These are phyloP conservation scores for Tolypocladium album DNA, from an alignment of 2,329 filamentous ascomycete genomes.

Conservation along the genomic window DNA sequence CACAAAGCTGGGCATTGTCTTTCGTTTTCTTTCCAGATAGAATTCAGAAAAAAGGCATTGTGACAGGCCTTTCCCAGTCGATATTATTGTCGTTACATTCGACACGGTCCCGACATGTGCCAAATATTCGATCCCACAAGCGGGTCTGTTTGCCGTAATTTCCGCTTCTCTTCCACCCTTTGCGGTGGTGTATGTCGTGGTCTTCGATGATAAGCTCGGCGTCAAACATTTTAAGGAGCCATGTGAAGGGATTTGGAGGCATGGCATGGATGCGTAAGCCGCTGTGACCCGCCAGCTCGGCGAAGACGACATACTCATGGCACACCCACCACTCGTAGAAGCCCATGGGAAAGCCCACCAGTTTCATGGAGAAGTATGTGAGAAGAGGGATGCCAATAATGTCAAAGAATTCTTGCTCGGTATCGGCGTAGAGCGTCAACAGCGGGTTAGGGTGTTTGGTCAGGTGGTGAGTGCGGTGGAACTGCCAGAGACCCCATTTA, in stretches of 20 bases:
- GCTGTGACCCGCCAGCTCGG: conserved; percentile 25
- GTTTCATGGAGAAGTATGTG: conserved; percentile 21
- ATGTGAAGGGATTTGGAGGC: conserved; percentile 18
- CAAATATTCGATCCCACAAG: conserved; percentile 24
- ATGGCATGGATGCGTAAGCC: conserved; percentile 24
- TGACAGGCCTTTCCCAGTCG: conserved; percentile 15
- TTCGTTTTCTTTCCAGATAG: background rate
- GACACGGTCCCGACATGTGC: conserved; percentile 23
- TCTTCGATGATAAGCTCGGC: conserved; percentile 29
- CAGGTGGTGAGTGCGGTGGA: conserved; percentile 31
- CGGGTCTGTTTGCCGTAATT: conserved; percentile 28
- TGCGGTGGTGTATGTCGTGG: conserved; percentile 26
- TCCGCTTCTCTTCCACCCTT: conserved; percentile 23
- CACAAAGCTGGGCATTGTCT: too few species aligned
- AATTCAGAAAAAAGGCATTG: conserved; percentile 15
- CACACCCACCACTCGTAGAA: conserved; percentile 37
- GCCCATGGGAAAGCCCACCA: conserved; percentile 26
- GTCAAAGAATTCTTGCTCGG: conserved; percentile 30
- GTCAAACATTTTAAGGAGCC: conserved; percentile 19
- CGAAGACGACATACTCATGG: conserved; percentile 28
- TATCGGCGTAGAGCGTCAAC: conserved; percentile 27
- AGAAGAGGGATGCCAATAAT: conserved; percentile 27
- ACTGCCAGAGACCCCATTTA: conserved; percentile 24
- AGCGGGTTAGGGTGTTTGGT: conserved; percentile 33
- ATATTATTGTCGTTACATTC: conserved; percentile 20